These are phyloP conservation scores for Aulographum hederae DNA, from an alignment of 2,329 filamentous ascomycete species.

Conservation along the genomic window DNA sequence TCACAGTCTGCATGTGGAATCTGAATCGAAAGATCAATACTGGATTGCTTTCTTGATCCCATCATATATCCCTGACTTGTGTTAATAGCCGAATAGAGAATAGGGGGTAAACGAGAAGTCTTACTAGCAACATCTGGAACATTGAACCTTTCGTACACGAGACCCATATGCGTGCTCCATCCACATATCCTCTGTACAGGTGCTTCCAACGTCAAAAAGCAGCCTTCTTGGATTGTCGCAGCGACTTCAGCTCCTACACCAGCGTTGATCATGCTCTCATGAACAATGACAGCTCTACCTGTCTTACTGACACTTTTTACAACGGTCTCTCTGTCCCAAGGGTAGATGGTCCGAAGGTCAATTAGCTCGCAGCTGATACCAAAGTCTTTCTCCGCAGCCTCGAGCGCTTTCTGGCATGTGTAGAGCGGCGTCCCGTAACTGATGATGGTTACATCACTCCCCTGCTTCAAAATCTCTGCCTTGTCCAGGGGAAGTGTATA, in stretches of 20 bases:
- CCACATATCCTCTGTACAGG: slow-evolving; percentile 72
- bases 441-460: slow-evolving; percentile 64
- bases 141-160: slow-evolving; percentile 54
- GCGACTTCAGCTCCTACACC: slow-evolving; percentile 81
- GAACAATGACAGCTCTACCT: slow-evolving; percentile 69
- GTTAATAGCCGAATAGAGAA: background rate
- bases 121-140: slow-evolving; percentile 74
- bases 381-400: slow-evolving; percentile 55
- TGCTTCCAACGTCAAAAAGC: slow-evolving; percentile 68
- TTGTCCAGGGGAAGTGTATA: slow-evolving; percentile 76
- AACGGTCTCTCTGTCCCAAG: slow-evolving; percentile 73
- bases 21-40: slow-evolving; percentile 12
- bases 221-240: slow-evolving; percentile 72
- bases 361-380: slow-evolving; percentile 70
- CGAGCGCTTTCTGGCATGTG: slow-evolving; percentile 59
- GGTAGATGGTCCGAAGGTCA: slow-evolving; percentile 74
- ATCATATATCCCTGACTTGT: slow-evolving; percentile 25
- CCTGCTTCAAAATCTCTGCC: slow-evolving; percentile 66
- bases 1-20: no score
- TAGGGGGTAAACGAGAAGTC: slow-evolving; percentile 21
- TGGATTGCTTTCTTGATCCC: slow-evolving; percentile 27
- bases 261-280: slow-evolving; percentile 82
- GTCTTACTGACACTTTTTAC: slow-evolving; percentile 75
- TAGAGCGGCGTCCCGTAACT: slow-evolving; percentile 86
- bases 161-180: slow-evolving; percentile 71